Percentiles rank a stretch among this genome's conserved stretches.
phyloP scores from a whole-genome alignment of 2,329 filamentous ascomycete species.

The Colletotrichum salicis region DNA sequence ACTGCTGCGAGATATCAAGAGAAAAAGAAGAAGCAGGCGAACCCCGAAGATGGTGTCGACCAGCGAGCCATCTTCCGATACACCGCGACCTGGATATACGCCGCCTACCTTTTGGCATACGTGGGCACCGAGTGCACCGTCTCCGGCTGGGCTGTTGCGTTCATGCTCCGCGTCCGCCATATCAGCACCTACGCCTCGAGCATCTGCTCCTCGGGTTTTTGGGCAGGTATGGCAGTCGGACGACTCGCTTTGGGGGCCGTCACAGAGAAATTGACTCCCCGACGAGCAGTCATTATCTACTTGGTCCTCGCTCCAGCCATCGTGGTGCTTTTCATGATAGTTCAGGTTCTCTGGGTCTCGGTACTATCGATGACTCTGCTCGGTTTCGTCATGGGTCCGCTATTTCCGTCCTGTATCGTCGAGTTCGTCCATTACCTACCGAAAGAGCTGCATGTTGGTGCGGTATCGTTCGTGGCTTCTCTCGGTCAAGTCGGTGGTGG shows the following conservation, averaged over 20 bases:
- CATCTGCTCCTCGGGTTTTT: conserved; percentile 55
- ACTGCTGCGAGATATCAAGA: conserved; percentile 66
- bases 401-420: conserved; percentile 32
- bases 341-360: conserved; percentile 18
- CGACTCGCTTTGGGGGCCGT: conserved; percentile 46
- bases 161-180: conserved; percentile 53
- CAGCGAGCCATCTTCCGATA: conserved; percentile 44
- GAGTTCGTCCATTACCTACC: conserved; percentile 18
- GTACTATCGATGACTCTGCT: conserved; percentile 22
- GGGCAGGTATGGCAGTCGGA: conserved; percentile 55
- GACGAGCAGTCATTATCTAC: conserved; percentile 17
- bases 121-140: conserved; percentile 57
- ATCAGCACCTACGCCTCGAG: conserved; percentile 49
- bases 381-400: conserved; percentile 33
- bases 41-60: background rate
- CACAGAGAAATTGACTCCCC: conserved; percentile 45
- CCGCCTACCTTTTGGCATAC: conserved; percentile 55
- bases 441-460: conserved; percentile 51
- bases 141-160: conserved; percentile 58
- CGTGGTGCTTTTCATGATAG: conserved; percentile 10
- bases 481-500: conserved; percentile 57
- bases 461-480: conserved; percentile 55
- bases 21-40: conserved; percentile 44
- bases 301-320: background rate
- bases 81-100: conserved; percentile 52